These are phyloP conservation scores for Avena atlantica DNA, from an alignment of 176 grass and related monocot species.

Conservation along the genomic window DNA sequence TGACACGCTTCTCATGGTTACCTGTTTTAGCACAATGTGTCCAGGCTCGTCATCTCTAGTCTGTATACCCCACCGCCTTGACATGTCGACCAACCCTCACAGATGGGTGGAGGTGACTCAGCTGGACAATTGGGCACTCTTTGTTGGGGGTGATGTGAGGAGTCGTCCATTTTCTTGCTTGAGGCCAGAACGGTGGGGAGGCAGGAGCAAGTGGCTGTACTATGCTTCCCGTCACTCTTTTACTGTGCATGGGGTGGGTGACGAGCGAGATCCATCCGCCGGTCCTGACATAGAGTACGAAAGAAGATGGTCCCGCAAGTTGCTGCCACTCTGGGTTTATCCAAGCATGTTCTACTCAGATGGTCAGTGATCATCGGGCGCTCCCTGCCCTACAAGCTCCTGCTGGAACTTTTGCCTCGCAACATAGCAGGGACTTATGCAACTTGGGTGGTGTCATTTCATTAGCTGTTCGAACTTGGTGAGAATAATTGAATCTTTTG, in stretches of 20 bases:
- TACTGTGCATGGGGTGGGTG: neutral
- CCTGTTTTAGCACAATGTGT: neutral
- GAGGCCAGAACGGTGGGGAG: neutral
- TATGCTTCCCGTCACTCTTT: neutral
- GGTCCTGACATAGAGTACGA: neutral
- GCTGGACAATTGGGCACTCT: neutral
- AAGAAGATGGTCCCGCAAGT: neutral
- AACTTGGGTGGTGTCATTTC: neutral
- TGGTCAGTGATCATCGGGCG: neutral
- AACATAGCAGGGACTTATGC: neutral
- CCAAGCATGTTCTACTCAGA: neutral
- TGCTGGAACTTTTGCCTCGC: neutral
- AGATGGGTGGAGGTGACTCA: neutral
- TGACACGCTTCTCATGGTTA: neutral
- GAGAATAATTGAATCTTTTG: neutral
- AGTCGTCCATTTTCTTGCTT: neutral
- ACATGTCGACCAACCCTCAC: neutral
- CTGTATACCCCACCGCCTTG: neutral
- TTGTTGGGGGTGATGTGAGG: neutral
- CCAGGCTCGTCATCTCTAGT: neutral
- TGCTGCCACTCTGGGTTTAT: neutral
- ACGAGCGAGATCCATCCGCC: neutral
- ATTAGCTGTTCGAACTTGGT: neutral
- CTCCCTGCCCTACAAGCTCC: neutral
- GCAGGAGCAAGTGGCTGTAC: neutral